Conservation (phyloP, 1,284 basidiomycete species). For the Malassezia equina region DNA sequence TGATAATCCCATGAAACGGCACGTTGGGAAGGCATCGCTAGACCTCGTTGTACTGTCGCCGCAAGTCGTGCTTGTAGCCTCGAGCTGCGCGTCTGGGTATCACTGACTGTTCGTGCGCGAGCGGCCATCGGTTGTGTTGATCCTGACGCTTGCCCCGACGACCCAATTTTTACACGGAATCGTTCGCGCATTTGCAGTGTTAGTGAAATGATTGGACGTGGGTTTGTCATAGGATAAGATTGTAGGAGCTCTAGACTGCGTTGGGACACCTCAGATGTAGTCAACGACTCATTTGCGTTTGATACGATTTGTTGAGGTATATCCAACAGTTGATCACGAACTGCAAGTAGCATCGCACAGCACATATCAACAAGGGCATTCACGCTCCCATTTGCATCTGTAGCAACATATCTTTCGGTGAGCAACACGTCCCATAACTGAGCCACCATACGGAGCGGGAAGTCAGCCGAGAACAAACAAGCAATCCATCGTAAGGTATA, state of each 20-base stretch:
- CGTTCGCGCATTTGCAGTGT: conserved; percentile 29
- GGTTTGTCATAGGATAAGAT: conserved; percentile 33
- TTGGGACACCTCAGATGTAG: conserved; percentile 25
- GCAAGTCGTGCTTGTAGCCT: conserved; percentile 10
- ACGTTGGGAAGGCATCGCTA: conserved; percentile 9
- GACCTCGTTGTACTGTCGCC: conserved; percentile 7
- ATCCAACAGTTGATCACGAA: conserved; percentile 9
- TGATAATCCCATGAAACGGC: background rate
- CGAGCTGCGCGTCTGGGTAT: background rate
- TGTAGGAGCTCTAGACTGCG: conserved; percentile 30
- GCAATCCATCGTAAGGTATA: conserved; percentile 45
- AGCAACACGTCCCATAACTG: conserved; percentile 42
- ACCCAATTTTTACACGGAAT: too few species aligned
- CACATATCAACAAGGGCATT: conserved; percentile 35
- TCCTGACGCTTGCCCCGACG: background rate
- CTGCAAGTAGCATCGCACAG: conserved; percentile 34
- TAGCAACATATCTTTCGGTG: conserved; percentile 22
- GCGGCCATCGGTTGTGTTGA: background rate
- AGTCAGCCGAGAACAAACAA: conserved; percentile 38
- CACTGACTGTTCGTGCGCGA: conserved; percentile 2
- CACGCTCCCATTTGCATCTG: background rate
- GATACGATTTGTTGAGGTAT: background rate
- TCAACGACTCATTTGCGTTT: background rate
- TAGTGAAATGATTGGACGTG: conserved; percentile 30
- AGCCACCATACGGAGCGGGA: conserved; percentile 32